Conservation (phyloP, 768 basidiomycete genomes). For the Podaxis sp. region DNA sequence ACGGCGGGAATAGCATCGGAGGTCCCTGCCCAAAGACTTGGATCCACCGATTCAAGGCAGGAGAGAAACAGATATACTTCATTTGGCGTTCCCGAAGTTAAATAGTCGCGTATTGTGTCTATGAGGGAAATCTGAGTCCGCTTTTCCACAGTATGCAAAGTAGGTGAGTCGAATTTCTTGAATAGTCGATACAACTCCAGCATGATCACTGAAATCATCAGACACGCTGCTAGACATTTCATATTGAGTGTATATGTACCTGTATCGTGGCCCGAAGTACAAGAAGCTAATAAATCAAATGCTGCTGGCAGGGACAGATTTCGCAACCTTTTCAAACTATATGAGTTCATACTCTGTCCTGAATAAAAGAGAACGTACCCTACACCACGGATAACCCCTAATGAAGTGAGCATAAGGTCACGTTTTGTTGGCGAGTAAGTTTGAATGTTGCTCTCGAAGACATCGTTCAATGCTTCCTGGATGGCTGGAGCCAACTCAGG, state of each 20-base stretch:
- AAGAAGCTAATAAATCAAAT: slow-evolving; percentile 1
- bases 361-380: slow-evolving; percentile 1
- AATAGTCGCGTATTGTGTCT: slow-evolving; percentile 51
- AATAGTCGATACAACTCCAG: slow-evolving; percentile 39
- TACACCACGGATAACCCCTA: neutral
- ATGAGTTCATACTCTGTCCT: neutral
- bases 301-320: slow-evolving; percentile 2
- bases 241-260: neutral
- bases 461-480: slow-evolving; percentile 4
- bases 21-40: slow-evolving; percentile 69
- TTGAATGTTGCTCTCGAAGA: slow-evolving; percentile 2
- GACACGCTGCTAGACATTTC: neutral
- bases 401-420: neutral
- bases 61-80: slow-evolving; percentile 66
- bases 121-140: slow-evolving; percentile 35
- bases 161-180: slow-evolving; percentile 27
- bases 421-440: neutral
- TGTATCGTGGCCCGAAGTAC: neutral
- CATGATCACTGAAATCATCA: slow-evolving; percentile 25
- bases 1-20: slow-evolving; percentile 45
- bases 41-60: slow-evolving; percentile 60
- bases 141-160: slow-evolving; percentile 27
- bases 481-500: neutral
- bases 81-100: slow-evolving; percentile 57
- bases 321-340: neutral